Base-by-base conservation (phyloP, 257 asterid species). In the Solanum dulcamara region DNA sequence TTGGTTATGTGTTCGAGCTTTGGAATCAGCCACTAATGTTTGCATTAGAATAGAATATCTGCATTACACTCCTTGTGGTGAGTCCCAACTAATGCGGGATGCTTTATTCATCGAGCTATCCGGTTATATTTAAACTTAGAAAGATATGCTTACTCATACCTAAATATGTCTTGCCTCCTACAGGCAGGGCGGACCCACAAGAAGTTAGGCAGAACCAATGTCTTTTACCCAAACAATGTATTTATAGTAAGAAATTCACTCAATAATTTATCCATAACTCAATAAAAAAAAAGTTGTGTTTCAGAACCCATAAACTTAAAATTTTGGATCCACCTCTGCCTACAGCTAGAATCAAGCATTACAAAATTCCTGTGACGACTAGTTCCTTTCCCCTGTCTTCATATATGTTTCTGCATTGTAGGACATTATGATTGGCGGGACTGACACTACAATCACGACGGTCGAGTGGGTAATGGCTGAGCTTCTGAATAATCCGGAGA, bases 401-500 rank as follows among this genome's bases (percentile, higher is more conserved):
- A 40, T 12, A 8, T 24, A 10, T 28, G n/a, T 38, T 57, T 32
- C 7, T 80, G 42, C 59, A 0, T 3, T 15, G 80, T 57, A 90
- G 94, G 89, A 89, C 17, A 79, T 89, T 53, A 40, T 88, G 10
- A 32, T 60, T 2, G 93, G 90, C 3, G 93, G 91, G 12, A 84
- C 89, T 0, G 93, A 91, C 81, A 88, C 93, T 0, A 84, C 90
- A 35, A 86, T 88, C 4, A 89, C 90, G 0, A 85, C 22, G 6
- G 84, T 83, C 24, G 91, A 90, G 68, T 88, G 88, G 87, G 89
- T 64, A 4, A 91, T 91, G 89, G 37, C 91, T 4, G 92, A 85
- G 77, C 40, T 92, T 35, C 15, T 92, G 26, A 71, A 88, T 28
- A 81, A 51, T 35, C 88, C 85, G 0, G 60, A 89, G 2, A 84